phyloP scores from a whole-genome alignment of 495 filamentous ascomycete genomes.

The Aspergillus coremiiformis region DNA sequence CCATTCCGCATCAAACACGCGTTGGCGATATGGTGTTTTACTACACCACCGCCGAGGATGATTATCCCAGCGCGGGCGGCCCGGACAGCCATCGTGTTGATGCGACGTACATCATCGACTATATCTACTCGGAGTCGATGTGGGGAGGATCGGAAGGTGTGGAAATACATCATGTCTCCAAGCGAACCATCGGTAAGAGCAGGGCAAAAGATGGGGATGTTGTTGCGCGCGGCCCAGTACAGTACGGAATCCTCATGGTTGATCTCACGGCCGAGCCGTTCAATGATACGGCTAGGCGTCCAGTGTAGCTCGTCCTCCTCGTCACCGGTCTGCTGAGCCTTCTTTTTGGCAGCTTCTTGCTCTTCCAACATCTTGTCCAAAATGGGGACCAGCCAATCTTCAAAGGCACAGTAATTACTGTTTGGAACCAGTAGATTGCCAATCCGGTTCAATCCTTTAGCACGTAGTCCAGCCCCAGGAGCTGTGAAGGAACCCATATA shows the following conservation, averaged over 20 bases:
- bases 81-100: slow-evolving; percentile 81
- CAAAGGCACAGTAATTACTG: slow-evolving; percentile 91
- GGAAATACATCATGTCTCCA: slow-evolving; percentile 97
- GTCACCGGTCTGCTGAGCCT: slow-evolving; percentile 36
- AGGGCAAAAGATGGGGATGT: slow-evolving; percentile 94
- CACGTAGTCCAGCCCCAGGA: slow-evolving; percentile 64
- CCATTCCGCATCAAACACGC: slow-evolving; percentile 96
- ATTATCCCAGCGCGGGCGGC: slow-evolving; percentile 87
- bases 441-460: slow-evolving; percentile 85
- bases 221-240: slow-evolving; percentile 91
- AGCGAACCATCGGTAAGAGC: slow-evolving; percentile 90
- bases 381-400: slow-evolving; percentile 94
- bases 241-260: slow-evolving; percentile 80
- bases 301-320: slow-evolving; percentile 69
- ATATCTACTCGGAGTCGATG: slow-evolving; percentile 75
- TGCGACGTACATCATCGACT: slow-evolving; percentile 76
- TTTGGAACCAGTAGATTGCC: slow-evolving; percentile 97
- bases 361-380: slow-evolving; percentile 86
- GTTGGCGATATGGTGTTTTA: slow-evolving; percentile 98
- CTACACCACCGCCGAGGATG: slow-evolving; percentile 82
- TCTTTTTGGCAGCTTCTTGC: slow-evolving; percentile 64
- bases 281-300: slow-evolving; percentile 85
- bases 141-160: slow-evolving; percentile 82
- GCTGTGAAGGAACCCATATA: slow-evolving; percentile 82
- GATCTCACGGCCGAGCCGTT: slow-evolving; percentile 82